Evolutionary conservation across 1,284 basidiomycete genomes (phyloP), one percentile per base, ranked within the genome.

Genomic region (Malassezia brasiliensis): DNA sequence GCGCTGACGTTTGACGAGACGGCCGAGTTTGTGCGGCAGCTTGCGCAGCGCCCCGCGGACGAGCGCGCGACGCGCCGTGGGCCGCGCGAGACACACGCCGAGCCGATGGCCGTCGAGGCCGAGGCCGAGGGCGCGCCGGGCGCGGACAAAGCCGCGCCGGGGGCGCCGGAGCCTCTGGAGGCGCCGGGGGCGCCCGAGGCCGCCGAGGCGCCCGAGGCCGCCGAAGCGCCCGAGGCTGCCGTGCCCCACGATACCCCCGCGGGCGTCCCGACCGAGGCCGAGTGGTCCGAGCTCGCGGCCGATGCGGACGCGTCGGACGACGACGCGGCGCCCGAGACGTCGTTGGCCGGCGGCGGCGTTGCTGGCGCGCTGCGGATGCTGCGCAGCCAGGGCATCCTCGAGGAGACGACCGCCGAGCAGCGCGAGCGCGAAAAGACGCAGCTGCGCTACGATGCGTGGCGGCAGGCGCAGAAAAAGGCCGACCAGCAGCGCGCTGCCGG

Each of bases 21-120:
- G 0, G 89, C 89, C 15, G 91, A 96, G 74, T 99, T 99, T 66
- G 88, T 98, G 22, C 83, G 90, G 14, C 85, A 87, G 37, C 89
- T 99, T 62, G 83, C 83, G n/a, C 54, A 63, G 25, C 52, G 64
- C 3, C 57, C 61, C 0, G 81, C 64, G 6, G 14, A 34, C 6
- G 83, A 84, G 63, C 32, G 78, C 77, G 14, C 3, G 25, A 3
- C 4, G 4, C 25, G 25, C 22, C 40, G 40, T 17, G 40, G 5
- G 22, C 40, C 20, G 40, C 1, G n/a, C 25, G 19, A 31, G 41
- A 10, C 31, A 10, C n/a, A 39, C 10, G 50, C 40, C 28, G 47
- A 49, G 12, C 52, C 52, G n/a, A 47, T 49, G 6, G 25, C 25
- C 25, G 25, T 28, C 25, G 25, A 28, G 25, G 25, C 25, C 25